Evolutionary conservation across 176 grass and related monocot species (phyloP), one percentile per base, ranked within the genome.

Genomic region (Areca catechu): DNA sequence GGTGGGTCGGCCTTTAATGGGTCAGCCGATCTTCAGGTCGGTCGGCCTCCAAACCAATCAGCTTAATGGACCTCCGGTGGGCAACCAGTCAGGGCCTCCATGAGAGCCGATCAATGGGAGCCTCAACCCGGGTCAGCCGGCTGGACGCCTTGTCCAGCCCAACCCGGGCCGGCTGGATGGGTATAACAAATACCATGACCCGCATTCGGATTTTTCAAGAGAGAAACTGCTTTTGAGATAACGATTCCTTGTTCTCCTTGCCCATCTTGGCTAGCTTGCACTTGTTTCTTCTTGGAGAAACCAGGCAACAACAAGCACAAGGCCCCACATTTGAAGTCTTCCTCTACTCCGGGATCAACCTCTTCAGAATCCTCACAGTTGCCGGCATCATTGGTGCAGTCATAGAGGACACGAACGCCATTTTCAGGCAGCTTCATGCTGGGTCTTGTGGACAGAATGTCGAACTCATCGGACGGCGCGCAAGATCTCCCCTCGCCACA

Each of bases 171-270:
- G n/a, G n/a, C n/a, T n/a, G n/a, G n/a, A n/a, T n/a, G n/a, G n/a
- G n/a, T n/a, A n/a, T n/a, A n/a, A n/a, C n/a, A n/a, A n/a, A n/a
- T n/a, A 77, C 51, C 68, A 78, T 9, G 66, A 74, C 10, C 53
- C 58, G 48, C 65, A 79, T n/a, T 90, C 71, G 57, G 90, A 90
- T 29, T 80, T 66, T 80, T 90, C 74, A 4, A 96, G 68, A 4
- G 68, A 4, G 91, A 95, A 34, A 70, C 61, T 12, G 76, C 84
- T 54, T 77, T 61, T 20, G 78, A 90, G 53, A 74, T 29, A 9
- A 71, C 51, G 71, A 74, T 90, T 43, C 34, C 34, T 10, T 12
- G 34, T 9, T 43, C 34, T 43, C 10, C 34, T 43, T 10, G 9
- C 34, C 14, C 34, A 43, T 43, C 34, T 43, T 12, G 34, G 34